Evolutionary conservation across 1,139 yeast species (phyloP), one percentile per base, ranked within the genome.

Genomic region (Lodderomyces margitis): DNA sequence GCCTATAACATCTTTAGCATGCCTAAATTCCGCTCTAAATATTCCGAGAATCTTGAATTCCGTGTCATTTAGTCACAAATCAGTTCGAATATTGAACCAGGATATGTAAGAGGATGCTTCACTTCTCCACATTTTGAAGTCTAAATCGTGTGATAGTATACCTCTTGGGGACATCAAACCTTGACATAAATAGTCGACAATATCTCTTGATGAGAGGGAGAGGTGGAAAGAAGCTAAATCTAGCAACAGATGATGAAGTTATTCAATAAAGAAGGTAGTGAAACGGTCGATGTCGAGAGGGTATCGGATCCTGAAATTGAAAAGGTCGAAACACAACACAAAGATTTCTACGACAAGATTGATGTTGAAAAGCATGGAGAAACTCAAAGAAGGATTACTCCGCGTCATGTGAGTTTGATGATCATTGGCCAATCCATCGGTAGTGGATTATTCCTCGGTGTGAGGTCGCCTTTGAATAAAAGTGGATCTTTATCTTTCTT

Each of bases 371-470:
- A 63, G 38, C 64, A 66, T 46, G 74, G 74, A 19, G 49, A 51
- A 33, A 66, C 70, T 24, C 54, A 66, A 44, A 60, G 78, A 47
- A 65, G 64, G 36, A 58, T 75, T 34, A 61, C 62, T 33, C 57
- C 70, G 10, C 62, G 80, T 36, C 80, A 75, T 54, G 69, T 75
- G 16, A 61, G 70, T 34, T 63, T 75, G 51, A 70, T 75, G 64
- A 70, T 75, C 38, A 68, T 75, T 37, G 80, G 80, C n/a, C 78
- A 75, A 43, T 61, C 72, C 43, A 71, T 75, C 37, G 79, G 80
- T 23, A 67, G 77, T 2, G 80, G 80, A 39, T 57, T 74, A 36
- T 73, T 68, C 50, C 56, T 69, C 28, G 72, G 74, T 15, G 51
- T 68, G 38, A 55, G 64, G 14, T 42, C 59, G 3, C 72, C 73